Percentiles rank a stretch among this genome's conserved stretches.
Evolutionary conservation across 495 filamentous ascomycete genomes (phyloP).

Genomic region (Tricharina praecox): DNA sequence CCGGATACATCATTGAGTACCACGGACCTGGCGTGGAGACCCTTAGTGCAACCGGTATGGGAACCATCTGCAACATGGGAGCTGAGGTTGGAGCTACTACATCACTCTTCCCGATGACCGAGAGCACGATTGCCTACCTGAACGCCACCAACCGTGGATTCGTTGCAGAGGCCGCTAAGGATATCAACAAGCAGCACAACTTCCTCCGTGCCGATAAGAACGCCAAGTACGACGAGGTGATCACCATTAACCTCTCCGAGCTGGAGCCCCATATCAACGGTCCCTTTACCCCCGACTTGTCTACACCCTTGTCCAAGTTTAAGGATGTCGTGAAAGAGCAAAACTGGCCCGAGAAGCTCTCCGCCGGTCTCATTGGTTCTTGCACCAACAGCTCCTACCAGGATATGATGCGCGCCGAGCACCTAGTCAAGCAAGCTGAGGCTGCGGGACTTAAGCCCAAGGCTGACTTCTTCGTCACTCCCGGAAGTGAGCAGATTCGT

Average conservation of each 20-base stretch:
- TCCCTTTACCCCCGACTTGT: constrained; percentile 87
- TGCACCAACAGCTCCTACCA: constrained; percentile 98
- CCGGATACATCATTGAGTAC: constrained; percentile 89
- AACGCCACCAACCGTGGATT: constrained; percentile 61
- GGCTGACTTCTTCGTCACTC: constrained; percentile 85
- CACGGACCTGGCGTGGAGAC: constrained; percentile 74
- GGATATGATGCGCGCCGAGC: constrained; percentile 90
- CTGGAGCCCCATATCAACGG: constrained; percentile 97
- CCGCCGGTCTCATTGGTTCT: constrained; percentile 85
- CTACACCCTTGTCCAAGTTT: constrained; percentile 78
- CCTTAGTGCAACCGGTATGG: constrained; percentile 82
- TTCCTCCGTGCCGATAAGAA: constrained; percentile 58
- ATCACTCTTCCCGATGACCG: constrained; percentile 74
- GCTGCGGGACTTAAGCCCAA: constrained; percentile 76
- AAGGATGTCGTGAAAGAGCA: constrained; percentile 64
- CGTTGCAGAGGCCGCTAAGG: constrained; percentile 46
- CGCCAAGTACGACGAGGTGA: constrained; percentile 73
- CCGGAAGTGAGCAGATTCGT: constrained; percentile 89
- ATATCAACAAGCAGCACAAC: constrained; percentile 36
- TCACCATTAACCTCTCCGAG: constrained; percentile 78
- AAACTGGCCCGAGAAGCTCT: constrained; percentile 77
- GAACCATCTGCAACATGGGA: constrained; percentile 82
- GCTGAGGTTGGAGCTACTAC: constrained; percentile 88
- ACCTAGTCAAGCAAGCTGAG: constrained; percentile 75
- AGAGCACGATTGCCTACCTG: constrained; percentile 57